phyloP scores from a whole-genome alignment of 805 yeast genomes.

The Metschnikowia santaceciliae region DNA sequence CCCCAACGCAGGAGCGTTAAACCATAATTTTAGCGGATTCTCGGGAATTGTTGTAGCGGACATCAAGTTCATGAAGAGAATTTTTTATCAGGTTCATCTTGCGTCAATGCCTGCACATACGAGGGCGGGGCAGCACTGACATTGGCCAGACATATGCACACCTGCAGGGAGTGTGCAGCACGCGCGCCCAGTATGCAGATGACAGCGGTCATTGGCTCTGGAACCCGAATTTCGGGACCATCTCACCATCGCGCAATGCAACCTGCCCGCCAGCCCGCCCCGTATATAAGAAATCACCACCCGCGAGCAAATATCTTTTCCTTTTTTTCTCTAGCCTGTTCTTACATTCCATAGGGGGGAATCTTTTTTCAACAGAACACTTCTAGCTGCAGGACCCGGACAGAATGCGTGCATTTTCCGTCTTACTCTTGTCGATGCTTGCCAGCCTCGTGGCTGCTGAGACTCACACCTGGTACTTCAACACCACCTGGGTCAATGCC shows the following conservation, averaged over 20 bases:
- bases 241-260: not conserved
- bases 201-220: conserved; percentile 14
- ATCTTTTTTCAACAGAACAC: conserved; percentile 1
- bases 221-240: conserved; percentile 12
- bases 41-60: not conserved
- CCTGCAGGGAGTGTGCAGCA: not conserved
- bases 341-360: conserved; percentile 20
- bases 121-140: no score
- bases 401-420: conserved; percentile 16
- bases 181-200: conserved; percentile 1
- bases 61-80: not conserved
- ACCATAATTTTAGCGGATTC: not conserved
- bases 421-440: conserved; percentile 18
- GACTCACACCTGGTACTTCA: conserved; percentile 63
- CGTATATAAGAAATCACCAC: conserved; percentile 8
- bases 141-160: conserved; percentile 2
- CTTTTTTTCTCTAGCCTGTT: conserved; percentile 19
- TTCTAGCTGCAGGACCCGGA: conserved; percentile 12
- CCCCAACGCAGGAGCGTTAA: no score
- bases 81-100: conserved; percentile 4
- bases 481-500: conserved; percentile 61
- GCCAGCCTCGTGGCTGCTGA: conserved; percentile 29
- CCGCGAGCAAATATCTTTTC: conserved; percentile 15
- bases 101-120: not conserved
- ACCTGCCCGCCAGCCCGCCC: not conserved